A percentile compares a stretch with the other conserved stretches of the same genome.
Evolutionary conservation across 306 rosid species (phyloP).

Genomic region (Hippophae rhamnoides): DNA sequence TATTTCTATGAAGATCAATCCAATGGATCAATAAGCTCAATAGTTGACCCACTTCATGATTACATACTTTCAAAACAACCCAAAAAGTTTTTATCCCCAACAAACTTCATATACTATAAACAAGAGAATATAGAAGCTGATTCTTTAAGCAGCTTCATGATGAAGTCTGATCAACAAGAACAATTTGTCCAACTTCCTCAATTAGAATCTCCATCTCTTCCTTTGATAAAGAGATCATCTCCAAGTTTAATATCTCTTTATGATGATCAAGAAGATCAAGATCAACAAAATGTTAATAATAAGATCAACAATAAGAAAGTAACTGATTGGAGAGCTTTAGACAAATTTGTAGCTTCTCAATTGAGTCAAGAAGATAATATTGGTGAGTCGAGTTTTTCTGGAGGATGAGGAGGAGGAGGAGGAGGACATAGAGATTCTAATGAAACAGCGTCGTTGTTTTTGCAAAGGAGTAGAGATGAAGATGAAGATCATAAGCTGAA

Average conservation of each 20-base stretch:
- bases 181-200: slow-evolving; percentile 67
- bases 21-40: slow-evolving; percentile 24
- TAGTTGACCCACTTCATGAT: slow-evolving; percentile 45
- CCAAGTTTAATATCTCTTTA: slow-evolving; percentile 32
- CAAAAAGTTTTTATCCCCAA: slow-evolving; percentile 25
- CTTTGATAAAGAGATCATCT: slow-evolving; percentile 43
- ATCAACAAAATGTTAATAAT: not conserved
- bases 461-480: slow-evolving; percentile 43
- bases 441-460: slow-evolving; percentile 31
- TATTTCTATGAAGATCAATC: slow-evolving; percentile 52
- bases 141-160: slow-evolving; percentile 28
- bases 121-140: slow-evolving; percentile 58
- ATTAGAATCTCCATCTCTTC: slow-evolving; percentile 63
- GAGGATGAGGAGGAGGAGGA: slow-evolving; percentile 22
- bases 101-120: slow-evolving; percentile 48
- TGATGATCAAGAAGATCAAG: slow-evolving; percentile 32
- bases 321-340: slow-evolving; percentile 89
- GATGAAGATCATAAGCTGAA: slow-evolving; percentile 34
- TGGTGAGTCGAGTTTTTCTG: slow-evolving; percentile 36
- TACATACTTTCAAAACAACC: slow-evolving; percentile 37
- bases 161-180: slow-evolving; percentile 28
- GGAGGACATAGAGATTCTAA: slow-evolving; percentile 29
- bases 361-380: slow-evolving; percentile 54
- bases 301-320: slow-evolving; percentile 24
- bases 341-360: slow-evolving; percentile 95